Conservation (phyloP, 352 stramenopile genomes). For the Globisporangium okanoganense region DNA sequence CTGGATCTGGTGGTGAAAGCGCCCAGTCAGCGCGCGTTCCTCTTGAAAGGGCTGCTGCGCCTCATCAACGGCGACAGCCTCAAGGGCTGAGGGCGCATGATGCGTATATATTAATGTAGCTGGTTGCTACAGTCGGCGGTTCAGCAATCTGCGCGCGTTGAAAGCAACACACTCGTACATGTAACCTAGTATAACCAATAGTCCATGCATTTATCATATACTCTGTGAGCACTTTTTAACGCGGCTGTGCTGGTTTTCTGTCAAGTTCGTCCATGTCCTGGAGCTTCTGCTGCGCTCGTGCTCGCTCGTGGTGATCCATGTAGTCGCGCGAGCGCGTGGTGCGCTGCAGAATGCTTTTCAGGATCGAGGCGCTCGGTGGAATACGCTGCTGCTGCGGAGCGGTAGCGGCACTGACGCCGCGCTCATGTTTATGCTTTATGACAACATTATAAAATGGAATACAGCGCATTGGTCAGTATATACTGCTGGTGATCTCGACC, state of each 20-base stretch:
- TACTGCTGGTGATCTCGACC: background rate
- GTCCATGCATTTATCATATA: no score
- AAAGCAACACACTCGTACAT: no score
- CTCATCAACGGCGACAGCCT: constrained; percentile 19
- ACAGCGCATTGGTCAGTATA: background rate
- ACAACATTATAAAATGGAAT: background rate
- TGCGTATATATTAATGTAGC: no score
- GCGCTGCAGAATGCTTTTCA: constrained; percentile 3
- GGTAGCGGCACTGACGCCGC: no score
- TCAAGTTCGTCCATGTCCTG: background rate
- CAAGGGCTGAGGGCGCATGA: background rate
- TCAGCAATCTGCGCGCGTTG: no score
- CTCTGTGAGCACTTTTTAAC: no score
- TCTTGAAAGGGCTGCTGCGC: constrained; percentile 41
- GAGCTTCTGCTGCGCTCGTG: constrained; percentile 2
- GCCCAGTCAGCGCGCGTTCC: constrained; percentile 46
- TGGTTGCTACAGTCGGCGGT: no score
- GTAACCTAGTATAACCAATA: background rate
- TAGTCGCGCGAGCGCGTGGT: constrained; percentile 6
- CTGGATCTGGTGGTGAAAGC: constrained; percentile 56
- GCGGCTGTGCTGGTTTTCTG: background rate
- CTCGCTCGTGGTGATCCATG: constrained; percentile 1
- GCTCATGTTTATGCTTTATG: background rate
- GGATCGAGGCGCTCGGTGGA: background rate
- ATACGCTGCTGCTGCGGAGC: background rate